A percentile compares a stretch with the other conserved stretches of the same genome.
phyloP scores from a whole-genome alignment of 2,329 filamentous ascomycete genomes.

The Microdochium bolleyi region DNA sequence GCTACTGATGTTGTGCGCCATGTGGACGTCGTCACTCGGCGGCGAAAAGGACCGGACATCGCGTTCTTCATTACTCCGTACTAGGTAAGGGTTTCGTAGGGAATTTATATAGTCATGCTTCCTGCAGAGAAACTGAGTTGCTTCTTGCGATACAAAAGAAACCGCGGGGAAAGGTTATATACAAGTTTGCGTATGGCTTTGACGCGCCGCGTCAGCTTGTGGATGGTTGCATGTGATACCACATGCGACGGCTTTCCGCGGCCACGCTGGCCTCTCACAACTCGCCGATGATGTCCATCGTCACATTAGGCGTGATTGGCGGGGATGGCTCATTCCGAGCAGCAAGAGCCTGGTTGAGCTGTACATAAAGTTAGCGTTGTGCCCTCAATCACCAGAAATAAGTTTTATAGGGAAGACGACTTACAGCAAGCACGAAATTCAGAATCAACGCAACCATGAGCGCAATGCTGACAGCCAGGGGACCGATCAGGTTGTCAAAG shows the following conservation, averaged over 20 bases:
- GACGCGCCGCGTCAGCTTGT: no score
- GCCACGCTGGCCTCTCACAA: neutral
- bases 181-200: no score
- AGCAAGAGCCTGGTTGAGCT: neutral
- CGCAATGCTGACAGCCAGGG: constrained; percentile 73
- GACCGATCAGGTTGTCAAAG: constrained; percentile 83
- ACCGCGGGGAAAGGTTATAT: no score
- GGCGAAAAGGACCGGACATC: no score
- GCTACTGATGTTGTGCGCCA: no score
- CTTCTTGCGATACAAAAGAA: no score
- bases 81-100: no score
- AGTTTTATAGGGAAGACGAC: constrained; percentile 11
- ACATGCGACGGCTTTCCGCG: neutral
- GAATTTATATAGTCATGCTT: no score
- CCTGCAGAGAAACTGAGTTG: no score
- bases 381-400: neutral
- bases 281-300: neutral
- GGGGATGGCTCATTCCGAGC: neutral
- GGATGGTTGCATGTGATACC: no score
- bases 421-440: constrained; percentile 84
- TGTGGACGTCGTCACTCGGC: no score
- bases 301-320: neutral
- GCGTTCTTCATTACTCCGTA: no score
- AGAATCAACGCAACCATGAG: constrained; percentile 70
- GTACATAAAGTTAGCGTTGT: neutral